Conservation (phyloP, 371 early-diverging fungal genomes). For the Thermomucor indicae-seudaticae region DNA sequence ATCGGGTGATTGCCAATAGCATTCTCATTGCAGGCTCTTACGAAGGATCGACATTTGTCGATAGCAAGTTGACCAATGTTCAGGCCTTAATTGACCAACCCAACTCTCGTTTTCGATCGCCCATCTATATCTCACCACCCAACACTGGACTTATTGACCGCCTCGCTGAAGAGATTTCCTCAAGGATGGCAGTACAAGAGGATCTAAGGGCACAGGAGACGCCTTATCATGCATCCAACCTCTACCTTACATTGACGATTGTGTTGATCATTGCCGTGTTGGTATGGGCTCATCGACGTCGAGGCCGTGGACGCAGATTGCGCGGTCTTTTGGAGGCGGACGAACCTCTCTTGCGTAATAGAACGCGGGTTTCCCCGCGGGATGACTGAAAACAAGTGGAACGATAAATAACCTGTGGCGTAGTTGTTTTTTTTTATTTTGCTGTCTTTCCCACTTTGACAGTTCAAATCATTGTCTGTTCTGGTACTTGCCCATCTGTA, state of each 20-base stretch:
- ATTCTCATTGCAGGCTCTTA: constrained; percentile 32
- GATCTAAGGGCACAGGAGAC: background rate
- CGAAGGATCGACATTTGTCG: constrained; percentile 9
- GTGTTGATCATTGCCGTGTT: background rate
- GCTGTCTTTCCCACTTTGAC: too few species aligned
- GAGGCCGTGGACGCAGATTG: background rate
- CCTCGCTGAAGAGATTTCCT: constrained; percentile 6
- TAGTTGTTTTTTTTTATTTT: too few species aligned
- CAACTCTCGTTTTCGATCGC: constrained; percentile 19
- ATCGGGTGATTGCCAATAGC: constrained; percentile 29
- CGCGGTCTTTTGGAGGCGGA: background rate
- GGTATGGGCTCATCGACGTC: background rate
- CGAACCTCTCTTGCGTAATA: too few species aligned
- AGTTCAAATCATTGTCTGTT: too few species aligned
- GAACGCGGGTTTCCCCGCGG: too few species aligned
- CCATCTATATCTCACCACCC: constrained; percentile 15
- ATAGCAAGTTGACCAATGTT: constrained; percentile 4
- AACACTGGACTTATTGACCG: constrained; percentile 22
- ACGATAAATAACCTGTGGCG: too few species aligned
- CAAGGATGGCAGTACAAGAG: background rate
- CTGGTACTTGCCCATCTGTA: too few species aligned
- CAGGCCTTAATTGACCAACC: constrained; percentile 10
- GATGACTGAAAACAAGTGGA: too few species aligned
- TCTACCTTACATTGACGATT: background rate
- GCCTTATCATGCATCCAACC: background rate